Percentiles rank a stretch among this genome's conserved stretches.
phyloP scores from a whole-genome alignment of 306 rosid species.

The Medicago truncatula region DNA sequence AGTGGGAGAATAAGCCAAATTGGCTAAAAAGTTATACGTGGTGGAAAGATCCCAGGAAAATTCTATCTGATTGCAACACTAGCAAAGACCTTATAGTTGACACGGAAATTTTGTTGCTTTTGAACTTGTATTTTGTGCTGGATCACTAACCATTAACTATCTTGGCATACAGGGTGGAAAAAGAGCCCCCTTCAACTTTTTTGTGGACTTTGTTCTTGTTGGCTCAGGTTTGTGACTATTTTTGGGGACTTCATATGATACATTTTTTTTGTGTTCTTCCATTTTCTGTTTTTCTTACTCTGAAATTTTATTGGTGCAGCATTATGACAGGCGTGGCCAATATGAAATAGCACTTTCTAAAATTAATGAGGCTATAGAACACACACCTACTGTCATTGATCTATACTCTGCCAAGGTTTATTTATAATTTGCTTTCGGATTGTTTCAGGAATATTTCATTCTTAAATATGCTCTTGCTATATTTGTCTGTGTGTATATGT shows the following conservation, averaged over 20 bases:
- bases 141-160: conserved; percentile 36
- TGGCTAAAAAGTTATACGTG: neutral
- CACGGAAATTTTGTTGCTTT: conserved; percentile 27
- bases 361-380: conserved; percentile 86
- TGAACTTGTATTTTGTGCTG: conserved; percentile 33
- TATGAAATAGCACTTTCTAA: conserved; percentile 79
- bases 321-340: conserved; percentile 90
- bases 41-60: neutral
- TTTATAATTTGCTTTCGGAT: conserved; percentile 9
- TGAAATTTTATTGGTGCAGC: conserved; percentile 65
- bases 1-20: conserved; percentile 17
- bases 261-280: conserved; percentile 13
- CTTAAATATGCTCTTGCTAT: conserved; percentile 25
- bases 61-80: conserved; percentile 1
- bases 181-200: conserved; percentile 95
- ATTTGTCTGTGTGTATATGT: neutral
- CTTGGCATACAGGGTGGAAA: conserved; percentile 67
- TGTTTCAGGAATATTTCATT: conserved; percentile 30
- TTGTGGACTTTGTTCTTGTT: conserved; percentile 91
- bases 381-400: conserved; percentile 99
- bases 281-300: conserved; percentile 9
- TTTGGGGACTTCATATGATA: conserved; percentile 15
- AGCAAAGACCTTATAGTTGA: conserved; percentile 2
- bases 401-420: conserved; percentile 90
- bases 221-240: conserved; percentile 75